These are phyloP conservation scores for Zygnema cylindricum DNA, from an alignment of 139 green algal genomes.

Conservation along the genomic window DNA sequence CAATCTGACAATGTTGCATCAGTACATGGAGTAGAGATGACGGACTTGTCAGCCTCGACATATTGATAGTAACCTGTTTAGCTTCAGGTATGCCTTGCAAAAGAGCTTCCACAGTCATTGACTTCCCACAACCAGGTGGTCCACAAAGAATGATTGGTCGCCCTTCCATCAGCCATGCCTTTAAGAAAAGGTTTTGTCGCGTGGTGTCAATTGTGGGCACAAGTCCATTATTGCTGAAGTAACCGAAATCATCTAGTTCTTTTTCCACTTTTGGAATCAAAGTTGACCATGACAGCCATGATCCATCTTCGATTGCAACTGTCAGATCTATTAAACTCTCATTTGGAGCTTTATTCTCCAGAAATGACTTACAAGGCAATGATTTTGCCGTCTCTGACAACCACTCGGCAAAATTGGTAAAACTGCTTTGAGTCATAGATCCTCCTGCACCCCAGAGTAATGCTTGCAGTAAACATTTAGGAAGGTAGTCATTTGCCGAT, in stretches of 20 bases:
- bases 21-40: not conserved
- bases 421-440: constrained; percentile 2
- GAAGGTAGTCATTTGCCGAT: not conserved
- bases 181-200: constrained; percentile 12
- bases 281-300: not conserved
- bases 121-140: constrained; percentile 48
- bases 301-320: not conserved
- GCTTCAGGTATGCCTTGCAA: constrained; percentile 15
- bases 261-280: not conserved
- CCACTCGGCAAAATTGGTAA: not conserved
- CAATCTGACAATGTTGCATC: constrained; percentile 12
- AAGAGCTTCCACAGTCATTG: constrained; percentile 15
- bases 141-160: constrained; percentile 52
- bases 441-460: constrained; percentile 21
- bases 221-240: not conserved
- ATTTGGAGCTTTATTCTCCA: not conserved
- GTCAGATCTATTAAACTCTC: not conserved
- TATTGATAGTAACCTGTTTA: constrained; percentile 24
- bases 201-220: constrained; percentile 47
- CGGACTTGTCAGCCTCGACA: constrained; percentile 18
- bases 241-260: not conserved
- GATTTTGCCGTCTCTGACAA: not conserved
- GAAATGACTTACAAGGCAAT: not conserved
- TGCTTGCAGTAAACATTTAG: constrained; percentile 5
- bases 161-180: constrained; percentile 22